A percentile compares a stretch with the other conserved stretches of the same genome.
Conservation (phyloP, 2,329 filamentous ascomycete species). For the Talaromyces sp. region DNA sequence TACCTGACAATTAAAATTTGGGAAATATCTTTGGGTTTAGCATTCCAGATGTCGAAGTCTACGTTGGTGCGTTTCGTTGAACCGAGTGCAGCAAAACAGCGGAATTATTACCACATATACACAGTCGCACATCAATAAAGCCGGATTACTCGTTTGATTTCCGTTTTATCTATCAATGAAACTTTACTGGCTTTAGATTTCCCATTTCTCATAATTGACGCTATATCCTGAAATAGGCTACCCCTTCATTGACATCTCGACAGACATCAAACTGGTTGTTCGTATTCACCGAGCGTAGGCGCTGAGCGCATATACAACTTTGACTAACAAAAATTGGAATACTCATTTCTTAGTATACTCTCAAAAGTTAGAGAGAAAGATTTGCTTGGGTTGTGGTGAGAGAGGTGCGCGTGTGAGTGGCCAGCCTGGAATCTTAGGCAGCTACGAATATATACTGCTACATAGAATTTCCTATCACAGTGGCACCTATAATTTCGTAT, state of each 20-base stretch:
- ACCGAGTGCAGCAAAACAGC: neutral
- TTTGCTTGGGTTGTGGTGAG: neutral
- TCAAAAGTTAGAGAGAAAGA: neutral
- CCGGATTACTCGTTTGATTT: neutral
- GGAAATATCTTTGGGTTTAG: no score
- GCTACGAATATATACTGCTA: no score
- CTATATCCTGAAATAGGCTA: neutral
- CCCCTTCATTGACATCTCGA: neutral
- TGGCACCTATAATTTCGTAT: neutral
- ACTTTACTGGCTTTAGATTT: no score
- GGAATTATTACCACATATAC: no score
- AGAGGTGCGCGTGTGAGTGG: neutral
- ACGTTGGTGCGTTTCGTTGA: neutral
- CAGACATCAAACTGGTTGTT: neutral
- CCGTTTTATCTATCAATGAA: no score
- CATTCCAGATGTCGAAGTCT: neutral
- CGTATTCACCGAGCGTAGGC: neutral
- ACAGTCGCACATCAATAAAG: neutral
- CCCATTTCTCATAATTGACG: no score
- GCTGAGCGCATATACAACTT: neutral
- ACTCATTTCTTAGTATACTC: neutral
- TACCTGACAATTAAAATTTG: neutral
- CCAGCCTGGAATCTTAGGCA: no score
- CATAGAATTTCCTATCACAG: neutral
- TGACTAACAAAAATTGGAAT: neutral